Conservation (phyloP, 768 basidiomycete species). For the Candolleomyces eurysporus region DNA sequence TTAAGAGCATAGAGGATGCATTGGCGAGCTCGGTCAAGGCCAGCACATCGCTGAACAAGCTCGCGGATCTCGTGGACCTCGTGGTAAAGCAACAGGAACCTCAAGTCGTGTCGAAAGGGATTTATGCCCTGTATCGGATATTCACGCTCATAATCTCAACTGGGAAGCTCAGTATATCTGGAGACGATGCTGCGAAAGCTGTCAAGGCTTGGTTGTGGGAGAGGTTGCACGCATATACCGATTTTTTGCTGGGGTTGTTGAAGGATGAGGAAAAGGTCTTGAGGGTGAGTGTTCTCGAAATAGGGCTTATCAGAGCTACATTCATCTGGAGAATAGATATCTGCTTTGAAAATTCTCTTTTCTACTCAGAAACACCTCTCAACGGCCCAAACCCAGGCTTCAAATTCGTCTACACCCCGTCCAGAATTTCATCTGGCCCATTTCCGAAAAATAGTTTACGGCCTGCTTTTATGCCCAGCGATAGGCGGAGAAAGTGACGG, state of each 20-base stretch:
- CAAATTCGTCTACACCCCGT: constrained; percentile 31
- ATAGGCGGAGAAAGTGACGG: constrained; percentile 23
- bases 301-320: background rate
- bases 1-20: constrained; percentile 52
- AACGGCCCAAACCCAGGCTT: constrained; percentile 49
- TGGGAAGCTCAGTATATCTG: constrained; percentile 49
- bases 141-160: constrained; percentile 64
- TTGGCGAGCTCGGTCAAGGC: constrained; percentile 52
- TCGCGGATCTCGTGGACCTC: constrained; percentile 72
- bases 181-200: constrained; percentile 55
- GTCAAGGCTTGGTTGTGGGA: constrained; percentile 83
- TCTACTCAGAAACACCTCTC: constrained; percentile 78
- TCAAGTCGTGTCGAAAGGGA: constrained; percentile 62
- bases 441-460: constrained; percentile 62
- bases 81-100: constrained; percentile 45
- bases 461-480: constrained; percentile 58
- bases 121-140: constrained; percentile 80
- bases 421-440: constrained; percentile 69
- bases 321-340: constrained; percentile 41
- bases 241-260: constrained; percentile 65
- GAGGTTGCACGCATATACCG: constrained; percentile 65
- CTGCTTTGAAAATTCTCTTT: constrained; percentile 72
- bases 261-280: constrained; percentile 75
- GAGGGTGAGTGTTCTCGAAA: constrained; percentile 48
- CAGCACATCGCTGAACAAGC: constrained; percentile 68